Evolutionary conservation across 2,329 filamentous ascomycete species (phyloP).

Genomic region (Phialocephala subalpina): DNA sequence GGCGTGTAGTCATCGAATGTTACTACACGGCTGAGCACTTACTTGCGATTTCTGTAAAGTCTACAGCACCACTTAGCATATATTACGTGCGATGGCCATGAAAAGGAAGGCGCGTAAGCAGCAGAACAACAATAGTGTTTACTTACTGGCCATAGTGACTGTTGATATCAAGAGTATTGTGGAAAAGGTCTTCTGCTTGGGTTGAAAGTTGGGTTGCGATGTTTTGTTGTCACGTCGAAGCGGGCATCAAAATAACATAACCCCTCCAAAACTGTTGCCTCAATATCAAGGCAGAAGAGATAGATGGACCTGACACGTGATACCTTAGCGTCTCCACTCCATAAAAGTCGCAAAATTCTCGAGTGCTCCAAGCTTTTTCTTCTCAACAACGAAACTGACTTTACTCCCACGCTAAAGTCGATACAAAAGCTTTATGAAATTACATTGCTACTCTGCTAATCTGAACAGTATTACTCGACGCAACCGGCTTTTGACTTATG

Average conservation of each 20-base stretch:
- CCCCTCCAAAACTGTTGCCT: background rate
- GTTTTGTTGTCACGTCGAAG: slow-evolving; percentile 14
- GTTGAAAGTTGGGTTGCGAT: slow-evolving; percentile 15
- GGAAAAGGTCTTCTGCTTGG: background rate
- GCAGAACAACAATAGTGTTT: background rate
- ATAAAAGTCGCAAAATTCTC: no score
- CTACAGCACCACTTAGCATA: slow-evolving; percentile 41
- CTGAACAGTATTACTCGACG: background rate
- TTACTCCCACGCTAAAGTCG: background rate
- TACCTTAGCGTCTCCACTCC: no score
- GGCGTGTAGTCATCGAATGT: background rate
- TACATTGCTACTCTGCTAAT: background rate
- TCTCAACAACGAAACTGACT: background rate
- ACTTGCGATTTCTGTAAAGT: slow-evolving; percentile 52
- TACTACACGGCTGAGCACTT: slow-evolving; percentile 35
- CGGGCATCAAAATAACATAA: slow-evolving; percentile 8
- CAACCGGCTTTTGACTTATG: background rate
- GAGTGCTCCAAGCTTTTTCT: no score
- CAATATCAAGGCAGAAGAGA: no score
- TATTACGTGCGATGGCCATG: slow-evolving; percentile 1
- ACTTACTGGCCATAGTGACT: slow-evolving; percentile 45
- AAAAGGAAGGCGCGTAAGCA: background rate
- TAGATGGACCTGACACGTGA: no score
- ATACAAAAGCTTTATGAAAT: background rate
- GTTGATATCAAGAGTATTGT: background rate